A percentile compares a stretch with the other conserved stretches of the same genome.
phyloP scores from a whole-genome alignment of 148 eudicot genomes.

The Nyssa sinensis region DNA sequence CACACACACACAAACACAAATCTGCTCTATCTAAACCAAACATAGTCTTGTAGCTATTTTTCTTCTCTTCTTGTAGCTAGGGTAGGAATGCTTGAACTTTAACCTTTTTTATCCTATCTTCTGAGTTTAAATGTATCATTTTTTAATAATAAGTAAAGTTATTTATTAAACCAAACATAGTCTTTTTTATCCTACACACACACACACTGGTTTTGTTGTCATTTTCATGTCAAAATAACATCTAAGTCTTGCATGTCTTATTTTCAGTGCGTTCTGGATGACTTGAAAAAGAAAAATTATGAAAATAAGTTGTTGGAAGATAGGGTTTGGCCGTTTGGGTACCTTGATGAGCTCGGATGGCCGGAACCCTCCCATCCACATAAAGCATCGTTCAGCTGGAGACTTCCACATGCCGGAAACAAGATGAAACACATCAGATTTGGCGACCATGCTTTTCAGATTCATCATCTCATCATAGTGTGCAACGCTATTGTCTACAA shows the following conservation, averaged over 20 bases:
- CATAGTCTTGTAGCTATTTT: too few species aligned
- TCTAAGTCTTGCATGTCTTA: background rate
- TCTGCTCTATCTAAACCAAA: too few species aligned
- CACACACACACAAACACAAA: too few species aligned
- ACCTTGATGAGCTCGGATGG: conserved; percentile 94
- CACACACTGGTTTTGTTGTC: background rate
- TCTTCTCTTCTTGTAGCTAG: background rate
- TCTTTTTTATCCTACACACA: background rate
- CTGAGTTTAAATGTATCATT: too few species aligned
- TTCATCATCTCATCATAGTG: conserved; percentile 71
- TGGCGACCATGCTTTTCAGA: conserved; percentile 69
- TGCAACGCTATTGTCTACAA: conserved; percentile 72
- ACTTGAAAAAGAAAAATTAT: background rate
- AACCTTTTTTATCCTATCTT: too few species aligned
- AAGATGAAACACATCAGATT: conserved; percentile 83
- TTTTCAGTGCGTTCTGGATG: too few species aligned
- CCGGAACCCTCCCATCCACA: conserved; percentile 95
- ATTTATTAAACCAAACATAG: too few species aligned
- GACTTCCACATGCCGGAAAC: conserved; percentile 91
- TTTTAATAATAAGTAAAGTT: too few species aligned
- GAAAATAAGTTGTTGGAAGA: background rate
- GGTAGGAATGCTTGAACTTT: background rate
- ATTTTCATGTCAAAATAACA: background rate
- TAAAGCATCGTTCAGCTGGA: conserved; percentile 93
- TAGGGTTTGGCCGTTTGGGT: background rate